Base-by-base conservation (phyloP, 2,329 filamentous ascomycete species). In the Apiospora saccharicola region DNA sequence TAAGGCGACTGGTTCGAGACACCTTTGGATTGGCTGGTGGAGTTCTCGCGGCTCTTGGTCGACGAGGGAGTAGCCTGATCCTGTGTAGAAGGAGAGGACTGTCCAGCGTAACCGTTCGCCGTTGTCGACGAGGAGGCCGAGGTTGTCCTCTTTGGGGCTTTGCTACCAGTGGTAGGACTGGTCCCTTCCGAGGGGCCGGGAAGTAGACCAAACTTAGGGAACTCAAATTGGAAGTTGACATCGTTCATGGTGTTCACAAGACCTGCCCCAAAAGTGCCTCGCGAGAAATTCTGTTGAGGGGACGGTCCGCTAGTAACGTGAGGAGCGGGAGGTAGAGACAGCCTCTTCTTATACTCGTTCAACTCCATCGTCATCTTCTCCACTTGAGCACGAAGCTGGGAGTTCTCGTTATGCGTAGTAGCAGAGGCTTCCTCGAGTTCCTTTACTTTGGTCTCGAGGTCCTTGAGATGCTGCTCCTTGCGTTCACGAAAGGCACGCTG, bases 181-280 rank as follows among this genome's bases (percentile, higher is more conserved):
- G 69, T 14, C 73, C 43, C 74, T 67, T 1, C 80, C 22, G 70
- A 77, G 10, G 86, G 84, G 6, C 88, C 86, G 0, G 89, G 88
- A 37, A 97, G 88, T 73, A 91, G 89, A 67, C 96, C 96, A 78
- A 99, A 98, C 80, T 93, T 95, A 75, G 96, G 96, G 75, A 98
- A 98, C 76, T 98, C 96, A 77, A 99, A 98, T 76, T 96, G 92
- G 80, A 98, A 98, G 80, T 93, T 95, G 80, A 93, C 92, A 74
- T 93, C 92, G 78, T 87, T 90, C 71, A 92, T 85, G 76, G 90
- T 92, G 81, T 85, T 89, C 74, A 90, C 80, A 14, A 86, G 86
- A 30, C 85, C 81, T 71, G 78, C 81, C 77, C 87, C 84, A 78
- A 88, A 85, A 44, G 82, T 82, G 13, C 73, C 69, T 34, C 47